These are phyloP conservation scores for Zopfochytrium polystomum DNA, from an alignment of 371 early-diverging fungal species.

Conservation along the genomic window DNA sequence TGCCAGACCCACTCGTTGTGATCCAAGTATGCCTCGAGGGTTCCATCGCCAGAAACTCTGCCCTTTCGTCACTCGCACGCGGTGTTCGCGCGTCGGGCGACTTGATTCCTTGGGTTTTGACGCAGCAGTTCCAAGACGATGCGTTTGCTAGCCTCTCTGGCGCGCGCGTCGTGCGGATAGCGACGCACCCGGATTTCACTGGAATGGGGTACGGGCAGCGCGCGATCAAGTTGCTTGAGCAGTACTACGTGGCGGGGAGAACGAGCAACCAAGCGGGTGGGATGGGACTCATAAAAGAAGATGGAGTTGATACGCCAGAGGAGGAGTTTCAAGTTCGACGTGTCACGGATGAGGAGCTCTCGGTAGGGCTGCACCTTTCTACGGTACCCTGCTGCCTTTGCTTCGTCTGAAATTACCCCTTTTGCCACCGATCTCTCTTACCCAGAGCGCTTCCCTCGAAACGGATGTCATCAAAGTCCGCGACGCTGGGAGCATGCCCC, in stretches of 20 bases:
- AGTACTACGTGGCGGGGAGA: too few species aligned
- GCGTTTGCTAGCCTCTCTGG: conserved; percentile 93
- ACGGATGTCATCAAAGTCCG: conserved; percentile 78
- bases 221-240: conserved; percentile 79
- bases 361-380: conserved; percentile 12
- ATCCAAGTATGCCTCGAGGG: conserved; percentile 95
- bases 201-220: conserved; percentile 97
- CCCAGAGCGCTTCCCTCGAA: conserved; percentile 43
- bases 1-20: conserved; percentile 95
- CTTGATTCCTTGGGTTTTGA: conserved; percentile 96
- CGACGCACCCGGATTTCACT: conserved; percentile 96
- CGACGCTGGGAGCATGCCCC: conserved; percentile 86
- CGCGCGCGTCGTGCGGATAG: conserved; percentile 99
- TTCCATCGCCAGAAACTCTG: conserved; percentile 80
- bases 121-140: conserved; percentile 95
- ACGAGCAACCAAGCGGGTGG: conserved; percentile 67
- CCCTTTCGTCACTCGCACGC: conserved; percentile 77
- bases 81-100: conserved; percentile 92
- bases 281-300: conserved; percentile 65
- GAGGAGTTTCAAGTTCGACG: conserved; percentile 47
- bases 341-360: conserved; percentile 57
- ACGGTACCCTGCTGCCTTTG: too few species aligned
- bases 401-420: neutral
- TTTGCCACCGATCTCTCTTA: neutral
- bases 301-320: too few species aligned